Evolutionary conservation across 768 basidiomycete genomes (phyloP), one percentile per base, ranked within the genome.

Genomic region (Leccinum imitatum): DNA sequence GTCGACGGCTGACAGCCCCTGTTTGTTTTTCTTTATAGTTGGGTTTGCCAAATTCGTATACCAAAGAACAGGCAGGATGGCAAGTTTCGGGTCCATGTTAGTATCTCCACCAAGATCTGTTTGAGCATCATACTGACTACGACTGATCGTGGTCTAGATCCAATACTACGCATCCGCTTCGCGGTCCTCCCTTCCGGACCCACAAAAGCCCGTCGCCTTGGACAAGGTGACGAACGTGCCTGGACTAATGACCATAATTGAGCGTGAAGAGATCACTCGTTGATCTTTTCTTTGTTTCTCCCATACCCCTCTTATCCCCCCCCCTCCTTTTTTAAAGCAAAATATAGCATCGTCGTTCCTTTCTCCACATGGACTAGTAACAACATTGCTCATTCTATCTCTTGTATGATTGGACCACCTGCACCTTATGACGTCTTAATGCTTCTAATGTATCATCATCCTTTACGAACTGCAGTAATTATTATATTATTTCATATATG

Each of bases 211-310:
- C 1, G 82, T 90, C 25, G 83, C 83, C 1, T 69, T 90, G 51
- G 83, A 87, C 59, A 79, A 82, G 59, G 84, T 81, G 53, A 80
- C 76, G 63, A 80, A 82, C 62, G 79, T 91, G 6, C 86, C 87
- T 2, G 90, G 90, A 9, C 79, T 90, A 31, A 92, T 91, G 90
- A 90, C 87, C 41, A 82, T 91, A 68, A 25, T 86, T 53, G 75
- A 74, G 51, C 78, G 85, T 52, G 77, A 73, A 62, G 73, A 67
- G 58, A 50, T 68, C 25, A 25, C 50, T 3, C 58, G 46, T 54
- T 73, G 60, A 71, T 21, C 21, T 9, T 9, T 41, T 52, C 7
- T 61, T 25, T 10, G 17, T 41, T 31, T 47, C 31, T 10, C 19
- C 51, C 15, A 10, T 8, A 21, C 5, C 8, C 17, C 6, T 27